Evolutionary conservation across 192 early-diverging fungal genomes (phyloP).

Genomic region (Phycomyces blakesleeanus): DNA sequence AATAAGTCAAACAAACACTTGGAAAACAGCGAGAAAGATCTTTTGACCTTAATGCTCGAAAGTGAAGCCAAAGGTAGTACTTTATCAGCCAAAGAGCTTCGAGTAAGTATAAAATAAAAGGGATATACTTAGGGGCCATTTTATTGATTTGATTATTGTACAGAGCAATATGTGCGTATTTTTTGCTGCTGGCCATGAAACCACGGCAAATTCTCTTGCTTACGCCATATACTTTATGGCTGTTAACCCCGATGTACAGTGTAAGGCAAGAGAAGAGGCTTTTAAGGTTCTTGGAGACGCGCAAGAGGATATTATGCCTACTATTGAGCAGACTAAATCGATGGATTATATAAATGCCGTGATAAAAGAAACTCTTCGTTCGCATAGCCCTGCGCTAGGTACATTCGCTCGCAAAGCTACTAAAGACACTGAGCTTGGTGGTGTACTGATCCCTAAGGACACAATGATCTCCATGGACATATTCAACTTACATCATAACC

Average conservation of each 20-base stretch:
- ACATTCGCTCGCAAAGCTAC: slow-evolving; percentile 3
- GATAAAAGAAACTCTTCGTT: slow-evolving; percentile 29
- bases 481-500: slow-evolving; percentile 20
- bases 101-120: slow-evolving; percentile 17
- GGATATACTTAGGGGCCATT: not conserved
- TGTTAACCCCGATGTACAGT: slow-evolving; percentile 6
- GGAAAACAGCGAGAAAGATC: slow-evolving; percentile 24
- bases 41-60: slow-evolving; percentile 34
- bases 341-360: slow-evolving; percentile 42
- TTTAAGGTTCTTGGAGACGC: slow-evolving; percentile 20
- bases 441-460: slow-evolving; percentile 26
- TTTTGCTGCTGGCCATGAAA: slow-evolving; percentile 29
- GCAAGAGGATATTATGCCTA: slow-evolving; percentile 10
- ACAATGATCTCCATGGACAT: slow-evolving; percentile 39
- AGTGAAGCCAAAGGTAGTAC: slow-evolving; percentile 12
- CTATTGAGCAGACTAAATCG: slow-evolving; percentile 42
- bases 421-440: slow-evolving; percentile 21
- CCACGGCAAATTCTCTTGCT: slow-evolving; percentile 10
- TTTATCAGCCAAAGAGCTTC: slow-evolving; percentile 20
- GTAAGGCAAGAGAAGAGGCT: slow-evolving; percentile 19
- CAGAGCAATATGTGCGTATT: slow-evolving; percentile 17
- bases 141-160: not conserved
- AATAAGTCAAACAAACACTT: too few relatives aligned
- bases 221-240: slow-evolving; percentile 15
- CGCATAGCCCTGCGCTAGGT: slow-evolving; percentile 1